Evolutionary conservation across 371 early-diverging fungal genomes (phyloP).

Genomic region (Mucor saturninus): DNA sequence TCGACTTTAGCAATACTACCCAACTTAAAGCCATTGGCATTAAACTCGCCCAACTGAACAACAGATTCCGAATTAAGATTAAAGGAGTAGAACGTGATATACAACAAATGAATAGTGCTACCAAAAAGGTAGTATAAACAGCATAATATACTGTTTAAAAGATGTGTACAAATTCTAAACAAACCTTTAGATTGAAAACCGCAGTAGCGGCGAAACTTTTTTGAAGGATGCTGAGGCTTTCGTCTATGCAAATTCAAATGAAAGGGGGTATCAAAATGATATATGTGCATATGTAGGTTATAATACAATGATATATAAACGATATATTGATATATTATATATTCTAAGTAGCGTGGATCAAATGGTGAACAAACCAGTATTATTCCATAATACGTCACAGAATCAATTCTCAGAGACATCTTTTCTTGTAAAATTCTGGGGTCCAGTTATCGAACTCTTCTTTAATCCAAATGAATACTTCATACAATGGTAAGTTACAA

Average conservation of each 20-base stretch:
- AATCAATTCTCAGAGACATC: slow-evolving; percentile 13
- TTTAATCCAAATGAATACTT: slow-evolving; percentile 21
- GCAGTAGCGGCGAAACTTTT: slow-evolving; percentile 1
- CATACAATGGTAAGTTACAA: slow-evolving; percentile 15
- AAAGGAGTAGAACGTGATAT: slow-evolving; percentile 19
- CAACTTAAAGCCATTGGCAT: slow-evolving; percentile 18
- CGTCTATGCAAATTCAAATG: slow-evolving; percentile 10
- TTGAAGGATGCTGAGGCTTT: slow-evolving; percentile 17
- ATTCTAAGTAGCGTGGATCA: slow-evolving; percentile 16
- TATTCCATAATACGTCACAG: slow-evolving; percentile 16
- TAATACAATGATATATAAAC: slow-evolving; percentile 19
- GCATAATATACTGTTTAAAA: slow-evolving; percentile 16
- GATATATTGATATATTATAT: no score
- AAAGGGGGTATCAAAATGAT: slow-evolving; percentile 13
- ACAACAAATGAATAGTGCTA: slow-evolving; percentile 13
- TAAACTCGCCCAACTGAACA: slow-evolving; percentile 2
- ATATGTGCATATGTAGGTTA: slow-evolving; percentile 28
- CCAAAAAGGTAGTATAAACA: slow-evolving; percentile 21
- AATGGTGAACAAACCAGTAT: slow-evolving; percentile 16
- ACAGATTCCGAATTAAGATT: slow-evolving; percentile 12
- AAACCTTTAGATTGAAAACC: slow-evolving; percentile 24
- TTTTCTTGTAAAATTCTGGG: slow-evolving; percentile 25
- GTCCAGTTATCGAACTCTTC: slow-evolving; percentile 14
- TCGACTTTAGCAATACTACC: slow-evolving; percentile 8
- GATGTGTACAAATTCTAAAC: slow-evolving; percentile 15